Evolutionary conservation across 108 stramenopile genomes (phyloP), one percentile per base, ranked within the genome.

Genomic region (Nitzschia inconspicua): DNA sequence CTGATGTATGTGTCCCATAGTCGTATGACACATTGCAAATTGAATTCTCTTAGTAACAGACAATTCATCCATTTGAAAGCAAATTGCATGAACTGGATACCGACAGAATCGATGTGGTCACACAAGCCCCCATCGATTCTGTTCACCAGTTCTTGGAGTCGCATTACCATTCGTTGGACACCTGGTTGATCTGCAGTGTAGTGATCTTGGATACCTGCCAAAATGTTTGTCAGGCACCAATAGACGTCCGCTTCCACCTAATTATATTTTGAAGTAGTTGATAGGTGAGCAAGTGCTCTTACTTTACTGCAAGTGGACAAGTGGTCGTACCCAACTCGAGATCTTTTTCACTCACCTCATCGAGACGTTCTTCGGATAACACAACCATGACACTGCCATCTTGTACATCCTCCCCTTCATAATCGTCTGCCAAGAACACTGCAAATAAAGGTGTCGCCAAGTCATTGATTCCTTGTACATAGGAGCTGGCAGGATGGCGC

Each of bases 41-140:
- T 75, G 52, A 98, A 93, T 60, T 99, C 99, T 23, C 99, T 72
- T 47, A 97, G 55, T 51, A 99, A 73, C 40, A 98, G 66, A 66
- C 97, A 98, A 79, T 98, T 99, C 95, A 98, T 98, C 99, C 99
- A 99, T 49, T 95, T 96, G 75, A 98, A 97, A 47, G 95, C 88
- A 66, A 99, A 97, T 69, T 98, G 96, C 40, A 96, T 79, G 61
- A 94, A 96, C 65, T 88, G 82, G 47, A 98, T 80, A 6, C 89
- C 88, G 27, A 75, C 76, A 4, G 78, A 64, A 25, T 72, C 50
- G 16, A 98, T 68, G 77, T 98, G 93, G 6, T 61, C 20, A 46
- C 86, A 84, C 22, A 98, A 74, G 50, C 91, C 75, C 6, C 65
- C 86, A 69, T 99, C 98, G 58, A 97, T 93, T 20, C 98, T 78